Evolutionary conservation across 1,284 basidiomycete genomes (phyloP).

Genomic region (Trichosporon coremiiforme): DNA sequence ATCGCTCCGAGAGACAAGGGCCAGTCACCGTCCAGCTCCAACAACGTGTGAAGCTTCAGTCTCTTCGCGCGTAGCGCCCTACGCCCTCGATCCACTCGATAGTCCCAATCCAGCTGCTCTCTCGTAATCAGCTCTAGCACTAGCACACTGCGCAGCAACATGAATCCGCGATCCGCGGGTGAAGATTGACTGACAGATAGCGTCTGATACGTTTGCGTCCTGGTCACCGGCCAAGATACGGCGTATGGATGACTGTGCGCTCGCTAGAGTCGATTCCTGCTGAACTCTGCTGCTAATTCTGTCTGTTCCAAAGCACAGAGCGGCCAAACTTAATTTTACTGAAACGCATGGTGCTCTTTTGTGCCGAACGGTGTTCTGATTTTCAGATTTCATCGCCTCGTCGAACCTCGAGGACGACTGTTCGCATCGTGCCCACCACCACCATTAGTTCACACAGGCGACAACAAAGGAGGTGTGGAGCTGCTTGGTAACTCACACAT

Average conservation of each 20-base stretch:
- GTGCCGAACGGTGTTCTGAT: not conserved
- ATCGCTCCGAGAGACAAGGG: not conserved
- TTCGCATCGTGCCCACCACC: not conserved
- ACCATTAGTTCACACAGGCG: not conserved
- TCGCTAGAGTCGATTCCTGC: not conserved
- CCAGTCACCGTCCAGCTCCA: not conserved
- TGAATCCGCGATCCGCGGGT: constrained; percentile 8
- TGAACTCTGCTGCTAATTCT: constrained; percentile 2
- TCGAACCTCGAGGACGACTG: not conserved
- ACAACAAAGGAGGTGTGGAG: not conserved
- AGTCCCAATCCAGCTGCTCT: not conserved
- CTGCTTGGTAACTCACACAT: not conserved
- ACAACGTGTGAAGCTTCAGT: not conserved
- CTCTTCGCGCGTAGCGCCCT: not conserved
- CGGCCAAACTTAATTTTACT: not conserved
- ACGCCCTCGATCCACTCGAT: constrained; percentile 1
- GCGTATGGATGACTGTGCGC: not conserved
- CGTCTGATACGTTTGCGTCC: not conserved
- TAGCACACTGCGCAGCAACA: not conserved
- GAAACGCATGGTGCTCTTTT: not conserved
- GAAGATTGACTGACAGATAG: not conserved
- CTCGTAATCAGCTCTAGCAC: not conserved
- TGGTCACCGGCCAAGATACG: not conserved
- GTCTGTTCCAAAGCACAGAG: not conserved
- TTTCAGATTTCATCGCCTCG: not conserved